These are phyloP conservation scores for Halophytophthora polymorphica DNA, from an alignment of 352 stramenopile genomes.

Conservation along the genomic window DNA sequence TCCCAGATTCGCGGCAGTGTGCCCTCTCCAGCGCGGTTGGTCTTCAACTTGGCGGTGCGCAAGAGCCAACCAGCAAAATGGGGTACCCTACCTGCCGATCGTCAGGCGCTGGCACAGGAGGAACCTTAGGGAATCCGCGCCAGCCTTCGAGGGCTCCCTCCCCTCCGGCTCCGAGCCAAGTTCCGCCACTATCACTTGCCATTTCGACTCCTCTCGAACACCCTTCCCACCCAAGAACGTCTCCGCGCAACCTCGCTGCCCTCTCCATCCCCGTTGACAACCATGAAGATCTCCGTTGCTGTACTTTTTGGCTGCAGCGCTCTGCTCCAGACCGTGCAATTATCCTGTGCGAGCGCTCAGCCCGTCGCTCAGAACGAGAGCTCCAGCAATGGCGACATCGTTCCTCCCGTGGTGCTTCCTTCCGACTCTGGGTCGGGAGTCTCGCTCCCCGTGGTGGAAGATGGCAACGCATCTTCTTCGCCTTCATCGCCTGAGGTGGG, in stretches of 20 bases:
- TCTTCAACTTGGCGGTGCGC: background rate
- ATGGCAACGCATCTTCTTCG: constrained; percentile 4
- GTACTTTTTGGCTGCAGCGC: constrained; percentile 16
- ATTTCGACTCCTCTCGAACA: constrained; percentile 18
- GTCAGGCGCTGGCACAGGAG: constrained; percentile 10
- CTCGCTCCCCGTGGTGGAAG: constrained; percentile 4
- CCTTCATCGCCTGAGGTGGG: constrained; percentile 5
- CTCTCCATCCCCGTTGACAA: constrained; percentile 6
- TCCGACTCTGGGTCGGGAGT: constrained; percentile 6
- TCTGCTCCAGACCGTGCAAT: constrained; percentile 18
- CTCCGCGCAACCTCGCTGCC: constrained; percentile 8
- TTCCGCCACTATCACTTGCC: constrained; percentile 24
- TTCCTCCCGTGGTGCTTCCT: constrained; percentile 11
- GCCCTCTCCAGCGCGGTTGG: background rate
- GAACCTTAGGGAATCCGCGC: constrained; percentile 6
- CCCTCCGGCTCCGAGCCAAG: background rate
- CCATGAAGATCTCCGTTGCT: constrained; percentile 27
- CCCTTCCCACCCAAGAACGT: background rate
- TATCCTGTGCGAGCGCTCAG: constrained; percentile 13
- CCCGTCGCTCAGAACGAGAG: constrained; percentile 8
- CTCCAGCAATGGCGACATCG: constrained; percentile 13
- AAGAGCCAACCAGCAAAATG: too few species aligned
- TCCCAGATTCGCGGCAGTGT: too few species aligned
- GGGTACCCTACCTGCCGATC: constrained; percentile 2
- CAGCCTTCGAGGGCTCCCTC: background rate